Percentiles rank a stretch among this genome's conserved stretches.
Conservation (phyloP, 768 basidiomycete species). For the Pulveroboletus sp. region DNA sequence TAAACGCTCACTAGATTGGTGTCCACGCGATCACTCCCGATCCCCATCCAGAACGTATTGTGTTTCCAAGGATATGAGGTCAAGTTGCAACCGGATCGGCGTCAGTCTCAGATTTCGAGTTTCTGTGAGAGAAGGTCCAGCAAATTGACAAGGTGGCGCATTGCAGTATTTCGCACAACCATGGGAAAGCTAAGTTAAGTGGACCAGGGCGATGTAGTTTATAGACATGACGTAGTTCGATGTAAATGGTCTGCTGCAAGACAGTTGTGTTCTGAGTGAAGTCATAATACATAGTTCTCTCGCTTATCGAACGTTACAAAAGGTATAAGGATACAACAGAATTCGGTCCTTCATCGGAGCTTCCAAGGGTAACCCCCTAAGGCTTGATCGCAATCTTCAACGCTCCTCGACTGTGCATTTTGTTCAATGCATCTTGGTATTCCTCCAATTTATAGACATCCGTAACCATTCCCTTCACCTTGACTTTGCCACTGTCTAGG, state of each 20-base stretch:
- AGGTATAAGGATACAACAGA: slow-evolving; percentile 22
- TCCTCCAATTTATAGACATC: slow-evolving; percentile 65
- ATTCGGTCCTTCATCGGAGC: no score
- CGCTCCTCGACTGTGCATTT: slow-evolving; percentile 62
- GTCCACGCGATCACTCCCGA: not conserved
- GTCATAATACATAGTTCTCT: slow-evolving; percentile 1
- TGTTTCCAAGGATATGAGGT: no score
- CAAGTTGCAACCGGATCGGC: not conserved
- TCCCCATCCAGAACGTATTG: not conserved
- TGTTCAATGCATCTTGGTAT: slow-evolving; percentile 66
- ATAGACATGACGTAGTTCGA: no score
- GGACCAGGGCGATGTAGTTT: no score
- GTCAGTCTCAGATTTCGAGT: not conserved
- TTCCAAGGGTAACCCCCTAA: not conserved
- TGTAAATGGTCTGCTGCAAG: no score
- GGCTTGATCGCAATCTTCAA: slow-evolving; percentile 63
- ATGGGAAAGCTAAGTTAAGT: slow-evolving; percentile 8
- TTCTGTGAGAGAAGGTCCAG: not conserved
- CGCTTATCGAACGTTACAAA: slow-evolving; percentile 2
- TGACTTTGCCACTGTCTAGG: slow-evolving; percentile 82
- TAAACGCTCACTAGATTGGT: slow-evolving; percentile 12
- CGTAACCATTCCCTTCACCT: slow-evolving; percentile 75
- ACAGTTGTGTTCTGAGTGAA: no score
- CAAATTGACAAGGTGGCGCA: not conserved
- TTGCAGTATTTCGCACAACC: slow-evolving; percentile 7